Evolutionary conservation across 2,329 filamentous ascomycete genomes (phyloP), one percentile per base, ranked within the genome.

Genomic region (Fusarium luffae): DNA sequence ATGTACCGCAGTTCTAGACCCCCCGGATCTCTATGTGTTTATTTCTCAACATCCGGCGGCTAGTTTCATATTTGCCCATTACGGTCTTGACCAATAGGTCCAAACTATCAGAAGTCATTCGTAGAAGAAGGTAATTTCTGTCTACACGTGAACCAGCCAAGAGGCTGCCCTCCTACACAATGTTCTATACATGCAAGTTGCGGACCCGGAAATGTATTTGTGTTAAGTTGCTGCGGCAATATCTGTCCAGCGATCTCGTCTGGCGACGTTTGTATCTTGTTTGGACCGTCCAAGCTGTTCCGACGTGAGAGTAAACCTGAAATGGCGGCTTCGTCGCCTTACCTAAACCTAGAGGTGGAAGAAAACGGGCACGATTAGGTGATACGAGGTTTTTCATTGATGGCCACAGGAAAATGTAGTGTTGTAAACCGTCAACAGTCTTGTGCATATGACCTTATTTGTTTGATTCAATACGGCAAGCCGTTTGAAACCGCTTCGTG

Each of bases 381-480:
- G 10, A 7, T n/a, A 7, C 10, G 9, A 2, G 34, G 5, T 18
- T 18, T n/a, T 7, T 37, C 3, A 7, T 37, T 37, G 10, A 37
- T 12, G 0, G 9, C 9, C 5, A n/a, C 18, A 18, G 18, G 9
- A n/a, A 7, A 7, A 1, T n/a, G 0, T 37, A 3, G 5, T 3
- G 10, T n/a, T 2, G 18, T 10, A 37, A n/a, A 37, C 9, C 18
- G 16, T 16, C 16, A 37, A 37, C 3, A 18, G 16, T n/a, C 18
- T n/a, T 6, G 10, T 7, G 5, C 7, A 37, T 11, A 11, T 11
- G 9, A 37, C 3, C 3, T n/a, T 37, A 7, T 37, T n/a, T 6
- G 0, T 4, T n/a, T 6, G 11, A 6, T 37, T 5, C 3, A 37
- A 11, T n/a, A 30, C 2, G 13, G 13, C 28, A 14, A 30, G 28